Evolutionary conservation across 169 alveolate species (phyloP), one percentile per base, ranked within the genome.

Genomic region (Theileria annulata): DNA sequence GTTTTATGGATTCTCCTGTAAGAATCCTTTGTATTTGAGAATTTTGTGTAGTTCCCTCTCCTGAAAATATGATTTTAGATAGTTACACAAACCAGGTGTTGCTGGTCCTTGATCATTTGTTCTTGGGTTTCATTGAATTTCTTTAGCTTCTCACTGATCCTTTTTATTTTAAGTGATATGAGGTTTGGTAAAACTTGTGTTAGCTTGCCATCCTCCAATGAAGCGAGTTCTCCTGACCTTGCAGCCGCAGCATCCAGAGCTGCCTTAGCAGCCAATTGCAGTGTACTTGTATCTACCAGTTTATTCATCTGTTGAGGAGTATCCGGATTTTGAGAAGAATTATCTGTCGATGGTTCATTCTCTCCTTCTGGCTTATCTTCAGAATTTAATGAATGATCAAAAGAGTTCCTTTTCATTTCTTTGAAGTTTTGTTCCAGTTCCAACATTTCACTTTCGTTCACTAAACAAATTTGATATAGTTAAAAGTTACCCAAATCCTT

Each of bases 221-320:
- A 66, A 10, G 87, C 87, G 37, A 71, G 42, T 23, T 72, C 84
- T 15, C 35, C 35, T 30, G 77, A 70, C 51, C 77, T 19, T 23
- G 77, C 78, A 37, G 77, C 77, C 1, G 77, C 77, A 8, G 77
- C 77, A 4, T 73, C 77, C 67, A 70, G 17, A 21, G 77, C 77
- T 35, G 77, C 77, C 23, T 70, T 73, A 4, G 77, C 77, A 19
- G 77, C 77, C 28, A 70, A 35, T 27, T 70, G 77, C 9, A 70
- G 49, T 51, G 77, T 70, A 21, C 72, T 48, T 51, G 49, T 73
- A 21, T 70, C 54, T n/a, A 70, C 77, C 15, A 51, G 27, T 0
- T 70, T 70, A 23, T 28, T 59, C 42, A 30, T 28, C 15, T 12
- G 42, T 31, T 59, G 48, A 28, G 68, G 15, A 8, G 15, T 59